Percentiles rank a stretch among this genome's conserved stretches.
These are phyloP conservation scores for Ustilago hordei DNA, from an alignment of 1,284 basidiomycete genomes.

Conservation along the genomic window DNA sequence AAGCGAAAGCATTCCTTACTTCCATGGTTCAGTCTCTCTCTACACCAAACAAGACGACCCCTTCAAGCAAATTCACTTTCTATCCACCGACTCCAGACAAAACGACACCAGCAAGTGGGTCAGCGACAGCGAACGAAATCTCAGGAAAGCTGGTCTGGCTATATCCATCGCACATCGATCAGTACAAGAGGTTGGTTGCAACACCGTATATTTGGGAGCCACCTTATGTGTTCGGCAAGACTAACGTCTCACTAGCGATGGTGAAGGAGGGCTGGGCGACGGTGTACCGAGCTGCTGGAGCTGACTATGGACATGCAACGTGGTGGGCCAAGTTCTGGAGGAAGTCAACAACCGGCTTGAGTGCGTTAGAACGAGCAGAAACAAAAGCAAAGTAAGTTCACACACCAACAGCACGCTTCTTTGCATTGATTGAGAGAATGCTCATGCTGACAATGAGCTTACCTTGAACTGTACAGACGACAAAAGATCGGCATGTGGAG, in stretches of 20 bases:
- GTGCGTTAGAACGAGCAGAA: constrained; percentile 56
- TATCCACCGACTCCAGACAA: constrained; percentile 6
- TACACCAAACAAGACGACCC: constrained; percentile 34
- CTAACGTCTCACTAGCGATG: constrained; percentile 63
- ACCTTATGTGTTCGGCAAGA: constrained; percentile 66
- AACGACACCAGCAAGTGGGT: not conserved
- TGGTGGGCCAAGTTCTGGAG: constrained; percentile 53
- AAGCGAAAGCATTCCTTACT: constrained; percentile 61
- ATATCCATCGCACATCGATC: constrained; percentile 65
- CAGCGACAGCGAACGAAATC: constrained; percentile 7
- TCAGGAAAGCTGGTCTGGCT: constrained; percentile 50
- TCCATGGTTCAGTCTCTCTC: constrained; percentile 40
- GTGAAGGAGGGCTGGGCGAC: constrained; percentile 65
- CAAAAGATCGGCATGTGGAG: constrained; percentile 59
- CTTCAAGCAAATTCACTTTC: constrained; percentile 24
- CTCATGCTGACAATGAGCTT: not conserved
- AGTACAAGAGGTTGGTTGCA: constrained; percentile 66
- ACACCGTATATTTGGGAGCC: constrained; percentile 64
- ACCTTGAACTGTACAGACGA: constrained; percentile 2
- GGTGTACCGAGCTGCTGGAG: constrained; percentile 63
- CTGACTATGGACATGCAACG: constrained; percentile 62
- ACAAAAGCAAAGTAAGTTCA: constrained; percentile 48
- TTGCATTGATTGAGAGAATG: not conserved
- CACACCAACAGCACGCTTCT: not conserved
- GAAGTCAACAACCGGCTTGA: constrained; percentile 49